Base-by-base conservation (phyloP, 1,284 basidiomycete genomes). In the Leccinum subfulvum region DNA sequence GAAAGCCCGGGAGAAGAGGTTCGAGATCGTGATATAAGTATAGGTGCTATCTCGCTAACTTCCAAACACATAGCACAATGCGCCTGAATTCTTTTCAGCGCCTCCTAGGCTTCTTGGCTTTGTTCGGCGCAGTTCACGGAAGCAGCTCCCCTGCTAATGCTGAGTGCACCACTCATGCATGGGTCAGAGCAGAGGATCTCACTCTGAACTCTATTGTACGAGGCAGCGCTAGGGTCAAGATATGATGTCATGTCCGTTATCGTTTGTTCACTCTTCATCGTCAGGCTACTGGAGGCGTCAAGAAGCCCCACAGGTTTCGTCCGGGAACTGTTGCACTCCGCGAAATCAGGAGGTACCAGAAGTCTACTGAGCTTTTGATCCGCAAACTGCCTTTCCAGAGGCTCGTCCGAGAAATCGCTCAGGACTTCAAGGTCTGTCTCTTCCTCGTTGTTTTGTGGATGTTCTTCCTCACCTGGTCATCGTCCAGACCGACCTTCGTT, bases 261-360 rank as follows among this genome's bases (percentile, higher is more conserved):
- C 33, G 21, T 47, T 21, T 18, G 7, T 61, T 61, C 28, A 67
- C 76, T 76, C 26, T 21, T 49, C 76, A 75, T 82, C 61, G 76
- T 39, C 81, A 74, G 71, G 69, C 79, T 41, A 82, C 89, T 60
- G 89, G 90, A 77, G 91, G 91, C 81, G 89, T 90, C 73, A 90
- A 91, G 87, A 91, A 89, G 84, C 88, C 88, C 65, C 89, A 91
- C 79, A 84, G 81, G 58, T 83, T 83, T 79, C 76, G 81, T 54
- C 82, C 82, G 4, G 82, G 82, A 58, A 93, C 91, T 67, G 91
- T 93, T 77, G 91, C 91, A 66, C 87, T 93, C 65, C 88, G 91
- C 79, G 91, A 93, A 79, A 93, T 93, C 73, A 83, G 91, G 76
- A 83, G 89, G 66, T 93, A 92, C 84, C 91, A 93, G 77, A 90